Percentiles rank a stretch among this genome's conserved stretches.
These are phyloP conservation scores for Coemansia sp. DNA, from an alignment of 192 early-diverging fungal genomes.

Conservation along the genomic window DNA sequence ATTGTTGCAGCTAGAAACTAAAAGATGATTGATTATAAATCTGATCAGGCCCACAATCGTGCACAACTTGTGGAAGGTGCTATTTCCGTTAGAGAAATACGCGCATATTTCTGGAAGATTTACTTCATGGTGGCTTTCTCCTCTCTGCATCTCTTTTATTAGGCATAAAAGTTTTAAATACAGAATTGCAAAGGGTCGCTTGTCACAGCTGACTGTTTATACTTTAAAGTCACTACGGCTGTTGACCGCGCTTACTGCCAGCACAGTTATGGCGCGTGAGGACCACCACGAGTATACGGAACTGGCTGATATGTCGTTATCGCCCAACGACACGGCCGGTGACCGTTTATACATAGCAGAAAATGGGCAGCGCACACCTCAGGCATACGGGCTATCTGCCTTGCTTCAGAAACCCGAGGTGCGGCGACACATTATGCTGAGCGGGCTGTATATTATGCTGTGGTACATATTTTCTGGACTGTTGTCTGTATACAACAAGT, in stretches of 20 bases:
- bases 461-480: conserved; percentile 70
- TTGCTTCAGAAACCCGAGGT: conserved; percentile 30
- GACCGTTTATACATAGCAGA: conserved; percentile 15
- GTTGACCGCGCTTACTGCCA: background rate
- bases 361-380: background rate
- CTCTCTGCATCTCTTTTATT: background rate
- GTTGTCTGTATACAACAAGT: conserved; percentile 90
- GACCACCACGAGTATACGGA: conserved; percentile 45
- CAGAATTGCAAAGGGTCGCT: background rate
- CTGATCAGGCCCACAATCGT: background rate
- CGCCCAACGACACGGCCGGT: conserved; percentile 3
- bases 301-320: conserved; percentile 28
- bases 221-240: background rate
- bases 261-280: conserved; percentile 11
- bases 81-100: background rate
- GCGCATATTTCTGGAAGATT: background rate
- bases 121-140: background rate
- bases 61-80: background rate
- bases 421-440: conserved; percentile 37
- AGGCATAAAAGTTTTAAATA: background rate
- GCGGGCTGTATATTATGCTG: conserved; percentile 49
- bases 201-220: background rate
- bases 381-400: conserved; percentile 3
- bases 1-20: too few species aligned
- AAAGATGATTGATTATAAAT: background rate